Conservation (phyloP, 179 eudicot genomes). For the Dionaea muscipula region DNA sequence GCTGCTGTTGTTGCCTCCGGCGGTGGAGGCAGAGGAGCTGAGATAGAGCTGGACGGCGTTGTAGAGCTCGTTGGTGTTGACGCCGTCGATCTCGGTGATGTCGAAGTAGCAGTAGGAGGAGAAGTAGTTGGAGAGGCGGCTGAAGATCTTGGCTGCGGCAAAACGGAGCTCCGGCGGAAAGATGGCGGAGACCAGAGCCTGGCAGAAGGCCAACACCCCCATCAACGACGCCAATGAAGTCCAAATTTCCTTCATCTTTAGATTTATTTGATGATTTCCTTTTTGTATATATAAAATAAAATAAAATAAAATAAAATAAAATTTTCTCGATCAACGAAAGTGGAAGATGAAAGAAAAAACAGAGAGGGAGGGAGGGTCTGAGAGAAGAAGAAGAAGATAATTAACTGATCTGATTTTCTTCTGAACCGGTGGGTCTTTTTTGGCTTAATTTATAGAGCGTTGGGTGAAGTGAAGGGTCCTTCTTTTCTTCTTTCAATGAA, state of each 20-base stretch:
- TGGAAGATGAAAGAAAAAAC: too few relatives aligned
- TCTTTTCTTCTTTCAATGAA: too few relatives aligned
- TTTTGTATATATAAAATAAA: too few relatives aligned
- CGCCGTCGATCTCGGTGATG: conserved; percentile 92
- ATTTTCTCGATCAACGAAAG: too few relatives aligned
- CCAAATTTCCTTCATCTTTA: conserved; percentile 69
- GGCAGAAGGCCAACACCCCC: conserved; percentile 80
- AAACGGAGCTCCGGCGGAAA: conserved; percentile 78
- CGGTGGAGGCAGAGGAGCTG: conserved; percentile 32
- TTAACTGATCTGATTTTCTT: too few relatives aligned
- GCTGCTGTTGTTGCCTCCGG: conserved; percentile 9
- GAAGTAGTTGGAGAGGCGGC: conserved; percentile 44
- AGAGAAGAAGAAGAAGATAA: too few relatives aligned
- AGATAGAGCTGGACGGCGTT: conserved; percentile 87
- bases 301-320: too few relatives aligned
- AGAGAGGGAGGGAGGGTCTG: too few relatives aligned
- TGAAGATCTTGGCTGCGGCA: conserved; percentile 31
- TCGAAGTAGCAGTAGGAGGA: conserved; percentile 74
- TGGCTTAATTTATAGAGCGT: too few relatives aligned
- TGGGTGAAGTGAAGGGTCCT: too few relatives aligned
- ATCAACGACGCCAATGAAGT: conserved; percentile 72
- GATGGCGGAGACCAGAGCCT: conserved; percentile 45
- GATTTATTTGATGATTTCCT: too few relatives aligned
- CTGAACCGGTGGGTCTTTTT: too few relatives aligned
- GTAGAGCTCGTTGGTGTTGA: conserved; percentile 89